Conservation (phyloP, 2,329 filamentous ascomycete genomes). For the Clarireedia paspali region DNA sequence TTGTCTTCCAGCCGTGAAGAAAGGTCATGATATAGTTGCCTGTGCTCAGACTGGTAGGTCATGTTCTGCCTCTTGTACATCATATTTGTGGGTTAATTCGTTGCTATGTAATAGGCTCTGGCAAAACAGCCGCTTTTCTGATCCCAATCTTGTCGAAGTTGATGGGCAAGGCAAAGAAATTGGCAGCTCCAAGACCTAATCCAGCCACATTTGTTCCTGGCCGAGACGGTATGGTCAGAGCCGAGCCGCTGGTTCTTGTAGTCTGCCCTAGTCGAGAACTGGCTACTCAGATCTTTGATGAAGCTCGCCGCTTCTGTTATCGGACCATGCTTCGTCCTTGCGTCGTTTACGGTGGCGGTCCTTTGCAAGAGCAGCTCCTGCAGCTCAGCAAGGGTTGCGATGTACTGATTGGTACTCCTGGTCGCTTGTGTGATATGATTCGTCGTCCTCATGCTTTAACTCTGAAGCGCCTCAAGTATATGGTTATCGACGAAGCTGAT, state of each 20-base stretch:
- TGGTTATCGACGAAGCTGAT: slow-evolving; percentile 89
- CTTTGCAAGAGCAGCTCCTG: slow-evolving; percentile 57
- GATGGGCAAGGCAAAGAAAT: slow-evolving; percentile 91
- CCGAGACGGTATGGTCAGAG: slow-evolving; percentile 46
- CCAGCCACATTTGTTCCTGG: slow-evolving; percentile 45
- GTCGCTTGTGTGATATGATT: slow-evolving; percentile 81
- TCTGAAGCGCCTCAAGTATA: slow-evolving; percentile 68
- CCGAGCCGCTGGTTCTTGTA: slow-evolving; percentile 82
- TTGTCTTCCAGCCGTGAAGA: slow-evolving; percentile 69
- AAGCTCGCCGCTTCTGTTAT: slow-evolving; percentile 87
- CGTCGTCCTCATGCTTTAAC: slow-evolving; percentile 60
- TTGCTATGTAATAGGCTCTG: slow-evolving; percentile 59
- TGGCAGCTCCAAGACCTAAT: slow-evolving; percentile 71
- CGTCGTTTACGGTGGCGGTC: slow-evolving; percentile 80
- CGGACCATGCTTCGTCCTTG: slow-evolving; percentile 89
- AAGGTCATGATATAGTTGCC: slow-evolving; percentile 75
- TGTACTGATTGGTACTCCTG: slow-evolving; percentile 79
- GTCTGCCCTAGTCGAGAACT: slow-evolving; percentile 84
- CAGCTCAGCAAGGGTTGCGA: slow-evolving; percentile 82
- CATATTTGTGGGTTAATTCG: not conserved
- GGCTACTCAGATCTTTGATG: slow-evolving; percentile 90
- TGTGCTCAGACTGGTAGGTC: slow-evolving; percentile 83
- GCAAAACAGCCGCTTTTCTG: slow-evolving; percentile 90
- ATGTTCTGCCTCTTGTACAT: not conserved
- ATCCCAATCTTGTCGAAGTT: slow-evolving; percentile 82